Conservation (phyloP, 495 filamentous ascomycete genomes). For the Hypoxylon crocopeplum region DNA sequence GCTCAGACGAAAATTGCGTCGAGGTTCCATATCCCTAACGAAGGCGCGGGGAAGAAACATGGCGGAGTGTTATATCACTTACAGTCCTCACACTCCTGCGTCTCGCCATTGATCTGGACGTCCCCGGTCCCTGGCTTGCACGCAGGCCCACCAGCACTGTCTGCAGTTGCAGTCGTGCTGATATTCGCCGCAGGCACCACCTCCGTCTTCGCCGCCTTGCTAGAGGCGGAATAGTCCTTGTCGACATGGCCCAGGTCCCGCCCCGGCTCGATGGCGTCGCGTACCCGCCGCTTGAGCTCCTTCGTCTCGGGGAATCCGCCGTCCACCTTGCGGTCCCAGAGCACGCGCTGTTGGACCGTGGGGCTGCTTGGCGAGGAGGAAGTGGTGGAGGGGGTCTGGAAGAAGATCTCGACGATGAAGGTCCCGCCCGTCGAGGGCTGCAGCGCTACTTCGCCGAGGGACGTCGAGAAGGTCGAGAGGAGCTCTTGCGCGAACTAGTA, state of each 20-base stretch:
- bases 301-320: conserved; percentile 94
- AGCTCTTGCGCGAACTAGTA: conserved; percentile 92
- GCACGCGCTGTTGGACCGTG: conserved; percentile 42
- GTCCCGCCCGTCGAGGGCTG: conserved; percentile 84
- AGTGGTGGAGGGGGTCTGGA: conserved; percentile 26
- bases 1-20: too few species aligned
- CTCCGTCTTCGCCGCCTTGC: too few species aligned
- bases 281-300: conserved; percentile 84
- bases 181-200: too few species aligned
- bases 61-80: too few species aligned
- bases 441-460: conserved; percentile 89
- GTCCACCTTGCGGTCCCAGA: conserved; percentile 91
- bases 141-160: too few species aligned
- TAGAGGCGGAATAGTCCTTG: conserved; percentile 46
- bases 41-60: too few species aligned
- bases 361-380: conserved; percentile 64
- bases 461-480: conserved; percentile 89
- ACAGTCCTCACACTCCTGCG: neutral
- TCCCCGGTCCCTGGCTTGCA: too few species aligned
- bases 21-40: too few species aligned
- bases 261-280: conserved; percentile 80
- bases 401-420: conserved; percentile 74
- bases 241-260: conserved; percentile 86
- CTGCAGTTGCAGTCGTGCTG: too few species aligned
- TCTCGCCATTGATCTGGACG: neutral